A percentile compares a stretch with the other conserved stretches of the same genome.
These are phyloP conservation scores for Fusarium begoniae DNA, from an alignment of 2,329 filamentous ascomycete genomes.

Conservation along the genomic window DNA sequence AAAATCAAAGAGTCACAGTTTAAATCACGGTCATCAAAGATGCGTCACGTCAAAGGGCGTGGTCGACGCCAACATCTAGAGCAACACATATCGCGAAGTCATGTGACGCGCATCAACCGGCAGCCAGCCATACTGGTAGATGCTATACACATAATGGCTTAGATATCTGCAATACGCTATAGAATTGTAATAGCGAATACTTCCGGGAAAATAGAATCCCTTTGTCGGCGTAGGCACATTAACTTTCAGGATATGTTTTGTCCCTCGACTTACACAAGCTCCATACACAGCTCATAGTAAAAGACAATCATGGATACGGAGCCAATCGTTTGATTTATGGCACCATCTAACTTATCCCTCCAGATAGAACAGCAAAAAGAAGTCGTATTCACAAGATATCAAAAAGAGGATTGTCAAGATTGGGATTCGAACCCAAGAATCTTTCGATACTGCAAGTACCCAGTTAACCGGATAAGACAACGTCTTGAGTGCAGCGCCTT, in stretches of 20 bases:
- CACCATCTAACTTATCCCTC: no score
- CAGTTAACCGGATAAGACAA: background rate
- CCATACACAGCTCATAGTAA: background rate
- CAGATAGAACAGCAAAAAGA: background rate
- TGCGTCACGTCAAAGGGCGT: constrained; percentile 37
- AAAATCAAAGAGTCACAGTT: background rate
- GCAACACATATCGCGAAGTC: constrained; percentile 44
- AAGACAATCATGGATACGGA: background rate
- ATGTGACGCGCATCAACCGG: constrained; percentile 34
- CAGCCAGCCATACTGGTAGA: background rate
- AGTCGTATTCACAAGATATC: rapidly evolving
- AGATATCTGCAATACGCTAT: background rate
- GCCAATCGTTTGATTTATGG: background rate
- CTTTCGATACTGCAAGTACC: background rate
- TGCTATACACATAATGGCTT: background rate
- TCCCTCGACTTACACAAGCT: background rate
- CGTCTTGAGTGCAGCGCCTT: background rate
- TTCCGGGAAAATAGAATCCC: background rate
- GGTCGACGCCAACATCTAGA: constrained; percentile 38
- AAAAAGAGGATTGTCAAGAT: background rate
- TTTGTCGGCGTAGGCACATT: background rate
- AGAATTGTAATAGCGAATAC: background rate
- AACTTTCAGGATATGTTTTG: background rate
- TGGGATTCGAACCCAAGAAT: background rate
- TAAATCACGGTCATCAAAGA: background rate